Conservation (phyloP, 441 rosid species). For the Erodium moschatum region DNA sequence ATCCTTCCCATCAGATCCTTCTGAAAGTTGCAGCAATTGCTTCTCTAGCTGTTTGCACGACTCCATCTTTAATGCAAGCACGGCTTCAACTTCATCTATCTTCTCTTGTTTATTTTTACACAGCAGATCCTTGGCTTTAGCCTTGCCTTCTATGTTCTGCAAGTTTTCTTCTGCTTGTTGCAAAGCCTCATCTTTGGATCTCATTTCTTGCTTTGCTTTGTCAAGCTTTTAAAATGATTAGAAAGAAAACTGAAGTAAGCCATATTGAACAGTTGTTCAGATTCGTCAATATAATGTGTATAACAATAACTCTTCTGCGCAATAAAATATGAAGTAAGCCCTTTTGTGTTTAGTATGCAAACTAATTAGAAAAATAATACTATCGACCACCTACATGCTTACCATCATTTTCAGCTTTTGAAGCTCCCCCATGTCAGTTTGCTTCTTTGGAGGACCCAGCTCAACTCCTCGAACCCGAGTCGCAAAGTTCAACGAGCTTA, state of each 20-base stretch:
- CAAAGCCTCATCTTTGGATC: background rate
- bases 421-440: constrained; percentile 61
- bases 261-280: background rate
- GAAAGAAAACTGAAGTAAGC: background rate
- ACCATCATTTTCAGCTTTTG: constrained; percentile 78
- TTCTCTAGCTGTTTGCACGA: background rate
- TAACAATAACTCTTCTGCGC: no score
- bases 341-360: background rate
- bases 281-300: no score
- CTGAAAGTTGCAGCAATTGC: constrained; percentile 4
- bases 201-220: constrained; percentile 1
- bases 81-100: background rate
- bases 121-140: constrained; percentile 4
- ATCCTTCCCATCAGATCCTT: constrained; percentile 1
- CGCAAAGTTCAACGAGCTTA: constrained; percentile 88
- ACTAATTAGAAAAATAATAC: background rate
- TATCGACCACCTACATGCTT: constrained; percentile 11
- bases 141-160: background rate
- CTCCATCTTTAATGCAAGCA: constrained; percentile 3
- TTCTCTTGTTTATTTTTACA: constrained; percentile 2
- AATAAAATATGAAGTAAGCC: background rate
- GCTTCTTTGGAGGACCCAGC: constrained; percentile 84
- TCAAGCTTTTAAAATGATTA: background rate
- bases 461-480: constrained; percentile 91
- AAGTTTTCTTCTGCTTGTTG: constrained; percentile 4